Base-by-base conservation (phyloP, 2,329 filamentous ascomycete genomes). In the Colletotrichum gigasporum region DNA sequence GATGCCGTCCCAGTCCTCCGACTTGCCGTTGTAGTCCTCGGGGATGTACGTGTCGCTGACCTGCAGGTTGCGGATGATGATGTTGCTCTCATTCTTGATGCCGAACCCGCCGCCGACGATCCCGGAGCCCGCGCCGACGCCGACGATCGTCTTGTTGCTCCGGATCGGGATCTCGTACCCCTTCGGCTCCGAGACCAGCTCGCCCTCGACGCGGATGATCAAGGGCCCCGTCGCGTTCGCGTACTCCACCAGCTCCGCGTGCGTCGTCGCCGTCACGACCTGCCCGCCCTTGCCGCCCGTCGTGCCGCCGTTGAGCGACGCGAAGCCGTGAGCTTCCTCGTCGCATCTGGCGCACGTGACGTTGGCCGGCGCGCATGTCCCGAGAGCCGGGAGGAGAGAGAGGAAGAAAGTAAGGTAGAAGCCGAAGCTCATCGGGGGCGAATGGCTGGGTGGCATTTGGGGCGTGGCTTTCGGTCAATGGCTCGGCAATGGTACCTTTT, bases 21-120 rank as follows among this genome's bases (percentile, higher is more conserved):
- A 47, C 32, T 39, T 45, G 18, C 41, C 28, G 39, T 44, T 37
- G 39, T 41, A 50, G 32, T 57, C 44, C 11, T 32, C 22, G 10
- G 32, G 32, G 3, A 83, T 47, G 74, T 80, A 75, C 10, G 84
- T 79, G 45, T 74, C 71, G 69, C 80, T 82, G 67, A 85, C 77
- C 61, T 78, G 79, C 20, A 86, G 69, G 73, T 86, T 86, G 28
- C 82, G 81, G 63, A 86, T 72, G 65, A 86, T 84, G 67, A 86
- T 81, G 69, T 86, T 86, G 61, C 73, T 78, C 24, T 73, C 74
- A 14, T 74, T 71, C 69, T 81, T 81, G 68, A 85, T 75, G 41
- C 77, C 79, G 59, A 85, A 75, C 4, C 79, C 79, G 67, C 80
- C 74, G 58, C 79, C 77, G 18, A 68, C 70, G 22, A 75, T 68